Conservation (phyloP, 2,329 filamentous ascomycete species). For the Cordyceps pruinosa region DNA sequence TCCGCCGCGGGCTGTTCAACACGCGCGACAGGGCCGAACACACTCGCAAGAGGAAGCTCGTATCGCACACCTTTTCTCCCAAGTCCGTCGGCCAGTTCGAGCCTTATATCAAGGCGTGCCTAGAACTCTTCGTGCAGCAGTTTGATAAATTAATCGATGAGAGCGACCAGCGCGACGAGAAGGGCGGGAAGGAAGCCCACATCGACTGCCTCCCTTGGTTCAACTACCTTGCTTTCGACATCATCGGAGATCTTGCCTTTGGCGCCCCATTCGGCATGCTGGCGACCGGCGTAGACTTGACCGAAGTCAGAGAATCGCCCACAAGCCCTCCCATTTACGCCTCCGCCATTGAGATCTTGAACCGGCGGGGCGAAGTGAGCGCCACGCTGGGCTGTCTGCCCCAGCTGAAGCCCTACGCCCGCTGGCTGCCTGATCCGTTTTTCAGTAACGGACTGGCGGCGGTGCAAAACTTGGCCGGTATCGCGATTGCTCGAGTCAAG, state of each 20-base stretch:
- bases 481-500: slow-evolving; percentile 77
- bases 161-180: slow-evolving; percentile 39
- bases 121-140: slow-evolving; percentile 64
- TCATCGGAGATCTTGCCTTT: slow-evolving; percentile 44
- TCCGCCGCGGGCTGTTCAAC: slow-evolving; percentile 81
- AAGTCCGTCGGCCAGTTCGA: slow-evolving; percentile 81
- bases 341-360: slow-evolving; percentile 79
- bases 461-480: slow-evolving; percentile 75
- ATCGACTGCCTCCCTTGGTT: slow-evolving; percentile 74
- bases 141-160: slow-evolving; percentile 57
- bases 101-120: slow-evolving; percentile 77
- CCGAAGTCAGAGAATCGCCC: slow-evolving; percentile 60
- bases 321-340: slow-evolving; percentile 59
- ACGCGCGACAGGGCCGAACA: slow-evolving; percentile 77
- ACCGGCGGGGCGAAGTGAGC: slow-evolving; percentile 80
- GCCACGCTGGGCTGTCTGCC: slow-evolving; percentile 72
- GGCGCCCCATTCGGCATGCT: slow-evolving; percentile 60
- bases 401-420: slow-evolving; percentile 68
- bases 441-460: slow-evolving; percentile 68
- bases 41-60: slow-evolving; percentile 79
- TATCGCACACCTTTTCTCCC: slow-evolving; percentile 78
- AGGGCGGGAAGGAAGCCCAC: slow-evolving; percentile 54
- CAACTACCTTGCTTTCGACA: slow-evolving; percentile 47
- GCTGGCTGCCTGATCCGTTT: slow-evolving; percentile 75
- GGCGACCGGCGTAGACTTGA: slow-evolving; percentile 64